Base-by-base conservation (phyloP, 202 grass and related monocot species). In the Elaeis oleifera region DNA sequence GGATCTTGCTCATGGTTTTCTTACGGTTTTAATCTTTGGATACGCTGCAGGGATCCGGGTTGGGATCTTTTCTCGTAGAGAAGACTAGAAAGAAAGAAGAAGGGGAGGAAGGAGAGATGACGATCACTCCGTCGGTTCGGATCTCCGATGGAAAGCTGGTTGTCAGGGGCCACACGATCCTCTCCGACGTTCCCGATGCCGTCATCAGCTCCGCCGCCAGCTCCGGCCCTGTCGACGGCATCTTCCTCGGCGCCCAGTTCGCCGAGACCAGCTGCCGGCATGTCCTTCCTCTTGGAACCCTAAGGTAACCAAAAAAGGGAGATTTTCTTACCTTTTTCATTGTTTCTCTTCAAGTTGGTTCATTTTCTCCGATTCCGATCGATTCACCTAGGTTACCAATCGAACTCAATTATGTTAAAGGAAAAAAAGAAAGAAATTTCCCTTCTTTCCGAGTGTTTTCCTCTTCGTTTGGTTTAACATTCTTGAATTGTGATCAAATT, bases 171-270 rank as follows among this genome's bases (percentile, higher is more conserved):
- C 71, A 74, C 17, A 69, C 79, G 22, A 67, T 96, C 25, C 84
- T 96, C 48, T 74, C 87, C 62, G 68, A 74, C 7, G 81, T 96
- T 8, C 79, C 91, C 3, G 71, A 81, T 53, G 64, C 74, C 5
- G 81, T 85, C 16, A 50, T 64, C 39, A 80, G 76, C 16, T 72
- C 87, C 3, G 91, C 87, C 0, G 79, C 75, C 5, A 76, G 62
- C 50, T 56, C 56, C 20, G 84, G 81, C 14, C 56, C 81, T 0
- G 74, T 96, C 5, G 84, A 96, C 3, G 91, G 87, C 51, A 32
- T 96, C 63, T 96, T 91, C 69, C 18, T 96, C 68, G 91, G 84
- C 31, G 81, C 81, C 22, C 52, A 85, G 28, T 77, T 91, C 60
- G 5, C 76, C 3, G 23, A 24, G 8, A 63, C 68, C 23, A 76